These are phyloP conservation scores for Aspergillus ochraceoroseus DNA, from an alignment of 2,329 filamentous ascomycete species.

Conservation along the genomic window DNA sequence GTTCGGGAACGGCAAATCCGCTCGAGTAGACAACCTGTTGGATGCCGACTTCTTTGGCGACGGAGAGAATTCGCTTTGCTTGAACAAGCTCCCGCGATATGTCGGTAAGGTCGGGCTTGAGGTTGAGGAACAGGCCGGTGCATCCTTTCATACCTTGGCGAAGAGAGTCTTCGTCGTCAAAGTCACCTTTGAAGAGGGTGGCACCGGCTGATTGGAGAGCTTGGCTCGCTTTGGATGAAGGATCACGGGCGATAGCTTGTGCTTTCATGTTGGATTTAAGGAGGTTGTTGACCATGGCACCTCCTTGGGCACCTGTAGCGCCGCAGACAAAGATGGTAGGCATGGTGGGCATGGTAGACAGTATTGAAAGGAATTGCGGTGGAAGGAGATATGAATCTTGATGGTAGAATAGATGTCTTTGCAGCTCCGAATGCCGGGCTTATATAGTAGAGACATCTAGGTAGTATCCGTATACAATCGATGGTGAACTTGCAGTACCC, in stretches of 20 bases:
- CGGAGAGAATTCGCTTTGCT: conserved; percentile 24
- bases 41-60: conserved; percentile 30
- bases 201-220: conserved; percentile 29
- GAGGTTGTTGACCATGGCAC: conserved; percentile 28
- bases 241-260: conserved; percentile 34
- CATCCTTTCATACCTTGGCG: conserved; percentile 29
- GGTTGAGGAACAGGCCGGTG: conserved; percentile 29
- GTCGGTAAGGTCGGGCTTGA: conserved; percentile 16
- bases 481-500: too few relatives aligned
- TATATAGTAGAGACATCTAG: too few relatives aligned
- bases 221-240: conserved; percentile 24
- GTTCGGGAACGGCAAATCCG: conserved; percentile 28
- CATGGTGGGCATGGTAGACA: conserved; percentile 14
- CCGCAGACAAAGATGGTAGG: conserved; percentile 27
- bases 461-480: too few relatives aligned
- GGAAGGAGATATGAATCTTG: too few relatives aligned
- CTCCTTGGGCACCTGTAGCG: conserved; percentile 33
- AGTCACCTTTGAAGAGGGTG: conserved; percentile 29
- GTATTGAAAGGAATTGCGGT: neutral
- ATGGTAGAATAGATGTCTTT: neutral
- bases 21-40: conserved; percentile 32
- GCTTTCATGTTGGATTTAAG: conserved; percentile 26
- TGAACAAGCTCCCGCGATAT: conserved; percentile 23
- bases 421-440: too few relatives aligned
- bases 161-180: conserved; percentile 29